Evolutionary conservation across 306 rosid genomes (phyloP).

Genomic region (Canavalia gladiata): DNA sequence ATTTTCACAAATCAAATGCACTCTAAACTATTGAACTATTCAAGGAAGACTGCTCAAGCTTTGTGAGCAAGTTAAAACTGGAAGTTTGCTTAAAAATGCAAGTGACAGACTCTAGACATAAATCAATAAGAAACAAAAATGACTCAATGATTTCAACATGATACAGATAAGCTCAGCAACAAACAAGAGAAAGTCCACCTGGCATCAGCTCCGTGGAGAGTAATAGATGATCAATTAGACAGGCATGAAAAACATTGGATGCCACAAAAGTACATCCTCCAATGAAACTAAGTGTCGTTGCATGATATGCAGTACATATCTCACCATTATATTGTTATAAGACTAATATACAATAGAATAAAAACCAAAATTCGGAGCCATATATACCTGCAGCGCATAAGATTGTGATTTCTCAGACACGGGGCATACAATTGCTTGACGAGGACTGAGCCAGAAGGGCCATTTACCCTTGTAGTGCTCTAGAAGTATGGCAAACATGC

Average conservation of each 20-base stretch:
- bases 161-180: conserved; percentile 18
- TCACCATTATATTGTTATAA: conserved; percentile 57
- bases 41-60: conserved; percentile 21
- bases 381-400: conserved; percentile 73
- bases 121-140: not conserved
- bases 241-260: conserved; percentile 3
- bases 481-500: conserved; percentile 93
- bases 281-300: conserved; percentile 16
- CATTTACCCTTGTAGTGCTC: conserved; percentile 98
- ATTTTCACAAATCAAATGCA: not conserved
- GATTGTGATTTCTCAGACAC: conserved; percentile 90
- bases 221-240: not conserved
- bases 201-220: conserved; percentile 13
- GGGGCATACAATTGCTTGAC: conserved; percentile 93
- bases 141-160: conserved; percentile 26
- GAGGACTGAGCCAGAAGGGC: conserved; percentile 99
- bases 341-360: conserved; percentile 19
- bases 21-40: conserved; percentile 18
- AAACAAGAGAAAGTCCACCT: conserved; percentile 7
- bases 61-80: conserved; percentile 31
- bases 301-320: conserved; percentile 43
- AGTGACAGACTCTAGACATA: not conserved
- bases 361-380: conserved; percentile 18
- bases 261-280: not conserved
- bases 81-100: not conserved